Percentiles rank a stretch among this genome's conserved stretches.
Evolutionary conservation across 2,329 filamentous ascomycete species (phyloP).

Genomic region (Alternaria longipes): DNA sequence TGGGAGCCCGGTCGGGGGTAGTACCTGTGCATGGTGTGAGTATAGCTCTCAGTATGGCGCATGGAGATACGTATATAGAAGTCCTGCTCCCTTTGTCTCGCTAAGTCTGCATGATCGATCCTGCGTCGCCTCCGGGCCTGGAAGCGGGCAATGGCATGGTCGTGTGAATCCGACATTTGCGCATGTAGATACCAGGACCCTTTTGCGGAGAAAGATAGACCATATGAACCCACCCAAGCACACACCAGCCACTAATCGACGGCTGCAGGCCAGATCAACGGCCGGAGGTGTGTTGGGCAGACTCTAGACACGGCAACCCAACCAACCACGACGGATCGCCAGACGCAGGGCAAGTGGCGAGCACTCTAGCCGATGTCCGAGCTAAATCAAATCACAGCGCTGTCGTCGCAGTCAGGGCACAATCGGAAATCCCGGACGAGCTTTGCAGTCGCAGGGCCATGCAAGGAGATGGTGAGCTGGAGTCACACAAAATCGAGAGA

Average conservation of each 20-base stretch:
- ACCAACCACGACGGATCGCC: neutral
- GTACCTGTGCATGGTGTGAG: slow-evolving; percentile 17
- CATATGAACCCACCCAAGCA: neutral
- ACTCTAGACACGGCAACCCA: neutral
- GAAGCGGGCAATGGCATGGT: slow-evolving; percentile 22
- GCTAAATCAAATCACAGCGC: neutral
- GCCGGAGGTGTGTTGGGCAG: neutral
- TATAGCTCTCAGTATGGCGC: neutral
- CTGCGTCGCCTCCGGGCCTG: slow-evolving; percentile 25
- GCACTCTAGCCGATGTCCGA: neutral
- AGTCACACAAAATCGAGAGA: neutral
- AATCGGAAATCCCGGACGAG: neutral
- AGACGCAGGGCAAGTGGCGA: slow-evolving; percentile 1
- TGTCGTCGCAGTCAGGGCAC: neutral
- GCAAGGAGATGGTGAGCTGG: neutral
- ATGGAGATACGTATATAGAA: slow-evolving; percentile 38
- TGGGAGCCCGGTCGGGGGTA: slow-evolving; percentile 41
- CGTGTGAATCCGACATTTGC: slow-evolving; percentile 23
- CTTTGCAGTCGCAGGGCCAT: neutral
- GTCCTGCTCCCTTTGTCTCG: slow-evolving; percentile 42
- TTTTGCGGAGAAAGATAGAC: slow-evolving; percentile 14
- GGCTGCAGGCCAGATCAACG: slow-evolving; percentile 3
- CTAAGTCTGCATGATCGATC: slow-evolving; percentile 39
- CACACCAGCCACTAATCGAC: slow-evolving; percentile 7
- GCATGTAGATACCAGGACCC: slow-evolving; percentile 10